phyloP scores from a whole-genome alignment of 805 yeast species.

The Wickerhamomyces canadensis region DNA sequence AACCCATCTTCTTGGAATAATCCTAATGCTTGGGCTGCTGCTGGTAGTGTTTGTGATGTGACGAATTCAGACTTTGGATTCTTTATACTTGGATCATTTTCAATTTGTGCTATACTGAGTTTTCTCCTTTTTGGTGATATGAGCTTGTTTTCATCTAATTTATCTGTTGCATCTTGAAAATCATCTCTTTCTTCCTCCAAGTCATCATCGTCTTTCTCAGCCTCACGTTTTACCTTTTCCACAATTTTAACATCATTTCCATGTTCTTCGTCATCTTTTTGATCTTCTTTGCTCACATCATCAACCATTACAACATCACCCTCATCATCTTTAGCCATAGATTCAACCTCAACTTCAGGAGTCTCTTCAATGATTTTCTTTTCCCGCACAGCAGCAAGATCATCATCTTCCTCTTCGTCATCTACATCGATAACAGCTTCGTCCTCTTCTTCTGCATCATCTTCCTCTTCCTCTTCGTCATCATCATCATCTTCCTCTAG shows the following conservation, averaged over 20 bases:
- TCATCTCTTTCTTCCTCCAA: slow-evolving; percentile 16
- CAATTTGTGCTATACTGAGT: slow-evolving; percentile 27
- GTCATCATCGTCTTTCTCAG: too few species aligned
- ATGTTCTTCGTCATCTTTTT: too few species aligned
- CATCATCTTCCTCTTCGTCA: too few species aligned
- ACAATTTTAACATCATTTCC: too few species aligned
- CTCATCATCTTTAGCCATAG: too few species aligned
- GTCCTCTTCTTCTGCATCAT: neutral
- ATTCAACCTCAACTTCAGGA: too few species aligned
- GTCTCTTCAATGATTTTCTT: too few species aligned
- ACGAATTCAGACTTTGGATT: slow-evolving; percentile 78
- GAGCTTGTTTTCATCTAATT: neutral
- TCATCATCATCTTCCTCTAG: slow-evolving; percentile 4
- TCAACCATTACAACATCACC: too few species aligned
- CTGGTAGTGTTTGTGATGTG: slow-evolving; percentile 60
- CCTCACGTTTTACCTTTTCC: too few species aligned
- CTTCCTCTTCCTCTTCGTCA: slow-evolving; percentile 1
- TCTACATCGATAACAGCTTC: too few species aligned
- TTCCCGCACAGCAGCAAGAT: too few species aligned
- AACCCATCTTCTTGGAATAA: slow-evolving; percentile 60
- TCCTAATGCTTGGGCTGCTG: slow-evolving; percentile 59
- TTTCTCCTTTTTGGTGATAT: slow-evolving; percentile 8
- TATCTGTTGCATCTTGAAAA: slow-evolving; percentile 16
- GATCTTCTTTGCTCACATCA: too few species aligned
- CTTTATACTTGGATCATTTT: slow-evolving; percentile 53